Evolutionary conservation across 192 early-diverging fungal species (phyloP).

Genomic region (Podila horticola): DNA sequence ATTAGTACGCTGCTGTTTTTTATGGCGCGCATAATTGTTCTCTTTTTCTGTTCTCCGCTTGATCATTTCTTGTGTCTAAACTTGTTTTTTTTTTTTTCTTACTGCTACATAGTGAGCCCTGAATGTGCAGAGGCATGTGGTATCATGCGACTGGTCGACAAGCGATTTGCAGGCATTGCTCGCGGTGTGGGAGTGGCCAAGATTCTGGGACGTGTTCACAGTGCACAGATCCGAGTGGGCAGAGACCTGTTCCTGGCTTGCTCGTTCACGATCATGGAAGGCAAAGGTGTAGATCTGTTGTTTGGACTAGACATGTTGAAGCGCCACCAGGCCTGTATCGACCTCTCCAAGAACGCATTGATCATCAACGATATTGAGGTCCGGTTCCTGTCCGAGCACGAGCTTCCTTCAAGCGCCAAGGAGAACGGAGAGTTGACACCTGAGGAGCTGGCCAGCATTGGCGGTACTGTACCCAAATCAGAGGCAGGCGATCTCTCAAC

Average conservation of each 20-base stretch:
- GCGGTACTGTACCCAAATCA: constrained; percentile 14
- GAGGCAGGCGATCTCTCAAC: constrained; percentile 6
- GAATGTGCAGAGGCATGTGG: constrained; percentile 78
- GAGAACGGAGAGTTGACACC: constrained; percentile 30
- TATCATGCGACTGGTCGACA: constrained; percentile 91
- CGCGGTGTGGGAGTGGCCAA: constrained; percentile 96
- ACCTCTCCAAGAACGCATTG: constrained; percentile 84
- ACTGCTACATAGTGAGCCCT: constrained; percentile 60
- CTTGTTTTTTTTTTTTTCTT: background rate
- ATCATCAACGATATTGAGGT: constrained; percentile 83
- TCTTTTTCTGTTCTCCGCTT: background rate
- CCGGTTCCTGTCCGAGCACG: constrained; percentile 92
- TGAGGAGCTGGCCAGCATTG: constrained; percentile 42
- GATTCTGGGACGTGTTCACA: constrained; percentile 94
- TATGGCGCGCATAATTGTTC: background rate
- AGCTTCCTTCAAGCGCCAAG: constrained; percentile 75
- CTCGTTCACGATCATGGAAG: constrained; percentile 95
- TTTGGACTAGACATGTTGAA: constrained; percentile 98
- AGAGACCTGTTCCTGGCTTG: constrained; percentile 79
- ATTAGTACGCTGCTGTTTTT: constrained; percentile 71
- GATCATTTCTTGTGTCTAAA: background rate
- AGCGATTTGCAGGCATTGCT: constrained; percentile 88
- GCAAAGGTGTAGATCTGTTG: constrained; percentile 87
- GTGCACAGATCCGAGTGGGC: constrained; percentile 86
- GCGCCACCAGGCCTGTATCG: constrained; percentile 91